Conservation (phyloP, 2,329 filamentous ascomycete genomes). For the Aspergillus amoenus region DNA sequence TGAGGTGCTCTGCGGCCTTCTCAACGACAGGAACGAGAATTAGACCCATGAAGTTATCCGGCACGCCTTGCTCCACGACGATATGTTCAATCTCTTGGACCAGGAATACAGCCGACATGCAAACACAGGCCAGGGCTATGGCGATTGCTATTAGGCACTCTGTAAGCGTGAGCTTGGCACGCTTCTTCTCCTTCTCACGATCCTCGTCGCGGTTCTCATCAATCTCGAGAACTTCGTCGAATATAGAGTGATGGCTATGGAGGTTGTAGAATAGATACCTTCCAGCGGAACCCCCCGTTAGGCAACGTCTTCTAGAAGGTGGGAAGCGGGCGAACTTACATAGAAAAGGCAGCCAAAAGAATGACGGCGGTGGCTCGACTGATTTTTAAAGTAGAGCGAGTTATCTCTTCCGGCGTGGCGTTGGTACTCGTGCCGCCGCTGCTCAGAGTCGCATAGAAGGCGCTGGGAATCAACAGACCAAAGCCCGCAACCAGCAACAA, state of each 20-base stretch:
- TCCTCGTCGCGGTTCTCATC: conserved; percentile 70
- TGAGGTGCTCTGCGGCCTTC: conserved; percentile 82
- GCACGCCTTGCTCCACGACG: conserved; percentile 51
- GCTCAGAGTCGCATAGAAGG: conserved; percentile 47
- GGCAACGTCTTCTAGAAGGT: not conserved
- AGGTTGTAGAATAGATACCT: conserved; percentile 69
- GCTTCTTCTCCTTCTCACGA: conserved; percentile 57
- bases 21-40: conserved; percentile 79
- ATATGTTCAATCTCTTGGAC: conserved; percentile 70
- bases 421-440: conserved; percentile 42
- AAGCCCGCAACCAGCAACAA: conserved; percentile 75
- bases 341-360: conserved; percentile 66
- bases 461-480: conserved; percentile 43
- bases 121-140: conserved; percentile 67
- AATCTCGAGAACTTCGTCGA: conserved; percentile 68
- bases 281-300: conserved; percentile 23
- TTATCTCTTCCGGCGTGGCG: conserved; percentile 44
- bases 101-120: conserved; percentile 70
- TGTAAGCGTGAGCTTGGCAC: conserved; percentile 71
- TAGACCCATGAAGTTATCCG: conserved; percentile 64
- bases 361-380: conserved; percentile 71
- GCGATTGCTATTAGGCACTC: conserved; percentile 68
- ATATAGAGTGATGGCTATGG: conserved; percentile 74
- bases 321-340: conserved; percentile 44
- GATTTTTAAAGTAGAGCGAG: conserved; percentile 59